These are phyloP conservation scores for Kuraishia cidri DNA, from an alignment of 805 yeast genomes.

Conservation along the genomic window DNA sequence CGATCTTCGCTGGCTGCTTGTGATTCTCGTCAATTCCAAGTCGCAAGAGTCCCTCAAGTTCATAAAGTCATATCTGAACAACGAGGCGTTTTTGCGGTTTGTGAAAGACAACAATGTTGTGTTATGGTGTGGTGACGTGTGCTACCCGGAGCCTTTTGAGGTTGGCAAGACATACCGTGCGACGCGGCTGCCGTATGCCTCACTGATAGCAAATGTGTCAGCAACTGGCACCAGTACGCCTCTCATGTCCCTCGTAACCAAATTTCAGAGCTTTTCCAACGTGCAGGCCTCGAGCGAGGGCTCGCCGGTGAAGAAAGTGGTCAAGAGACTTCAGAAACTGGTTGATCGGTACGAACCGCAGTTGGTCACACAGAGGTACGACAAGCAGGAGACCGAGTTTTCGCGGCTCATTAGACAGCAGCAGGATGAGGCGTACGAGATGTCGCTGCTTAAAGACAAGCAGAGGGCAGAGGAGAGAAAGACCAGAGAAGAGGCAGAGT, in stretches of 20 bases:
- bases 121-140: constrained; percentile 57
- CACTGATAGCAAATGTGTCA: constrained; percentile 43
- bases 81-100: constrained; percentile 29
- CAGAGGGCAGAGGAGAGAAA: constrained; percentile 38
- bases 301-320: constrained; percentile 16
- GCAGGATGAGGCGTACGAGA: constrained; percentile 62
- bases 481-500: constrained; percentile 13
- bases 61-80: constrained; percentile 34
- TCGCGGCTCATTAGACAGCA: constrained; percentile 50
- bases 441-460: constrained; percentile 48
- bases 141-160: constrained; percentile 57
- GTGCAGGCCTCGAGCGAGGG: constrained; percentile 5
- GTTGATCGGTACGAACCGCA: constrained; percentile 56
- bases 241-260: constrained; percentile 38
- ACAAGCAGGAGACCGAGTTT: constrained; percentile 47
- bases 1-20: constrained; percentile 40
- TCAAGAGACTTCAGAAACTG: constrained; percentile 26
- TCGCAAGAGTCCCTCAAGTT: constrained; percentile 31
- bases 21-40: constrained; percentile 40
- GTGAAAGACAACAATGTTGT: constrained; percentile 33
- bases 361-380: constrained; percentile 46
- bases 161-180: constrained; percentile 49
- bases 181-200: constrained; percentile 45
- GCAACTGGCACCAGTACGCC: constrained; percentile 41
- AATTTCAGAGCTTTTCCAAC: constrained; percentile 25